Conservation (phyloP, 2,329 filamentous ascomycete species). For the Xylaria sp. region DNA sequence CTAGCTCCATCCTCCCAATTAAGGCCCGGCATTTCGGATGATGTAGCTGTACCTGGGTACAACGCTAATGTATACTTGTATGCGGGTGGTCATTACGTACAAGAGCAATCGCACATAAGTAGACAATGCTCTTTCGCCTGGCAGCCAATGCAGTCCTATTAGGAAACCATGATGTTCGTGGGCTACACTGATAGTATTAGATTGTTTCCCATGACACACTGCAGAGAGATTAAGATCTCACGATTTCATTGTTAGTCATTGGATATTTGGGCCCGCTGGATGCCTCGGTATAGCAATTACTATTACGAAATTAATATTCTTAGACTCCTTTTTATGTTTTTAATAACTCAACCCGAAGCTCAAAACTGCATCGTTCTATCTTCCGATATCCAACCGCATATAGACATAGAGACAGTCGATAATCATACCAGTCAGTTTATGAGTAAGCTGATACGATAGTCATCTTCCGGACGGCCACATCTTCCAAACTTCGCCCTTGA, state of each 20-base stretch:
- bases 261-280: neutral
- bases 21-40: neutral
- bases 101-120: neutral
- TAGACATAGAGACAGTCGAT: conserved; percentile 14
- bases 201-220: neutral
- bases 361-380: neutral
- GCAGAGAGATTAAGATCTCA: neutral
- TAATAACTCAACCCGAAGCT: neutral
- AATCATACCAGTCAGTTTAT: neutral
- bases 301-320: conserved; percentile 16
- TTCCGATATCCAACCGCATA: neutral
- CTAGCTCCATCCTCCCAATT: conserved; percentile 2
- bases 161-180: neutral
- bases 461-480: neutral
- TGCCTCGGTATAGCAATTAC: conserved; percentile 11
- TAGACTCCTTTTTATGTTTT: conserved; percentile 6
- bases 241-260: neutral
- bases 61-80: conserved; percentile 1
- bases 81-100: conserved; percentile 9
- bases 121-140: neutral
- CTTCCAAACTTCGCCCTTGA: neutral
- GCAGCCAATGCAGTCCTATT: neutral
- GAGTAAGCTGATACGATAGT: conserved; percentile 24
- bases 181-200: neutral
- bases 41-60: neutral